phyloP scores from a whole-genome alignment of 306 rosid genomes.

The Prunus mume region DNA sequence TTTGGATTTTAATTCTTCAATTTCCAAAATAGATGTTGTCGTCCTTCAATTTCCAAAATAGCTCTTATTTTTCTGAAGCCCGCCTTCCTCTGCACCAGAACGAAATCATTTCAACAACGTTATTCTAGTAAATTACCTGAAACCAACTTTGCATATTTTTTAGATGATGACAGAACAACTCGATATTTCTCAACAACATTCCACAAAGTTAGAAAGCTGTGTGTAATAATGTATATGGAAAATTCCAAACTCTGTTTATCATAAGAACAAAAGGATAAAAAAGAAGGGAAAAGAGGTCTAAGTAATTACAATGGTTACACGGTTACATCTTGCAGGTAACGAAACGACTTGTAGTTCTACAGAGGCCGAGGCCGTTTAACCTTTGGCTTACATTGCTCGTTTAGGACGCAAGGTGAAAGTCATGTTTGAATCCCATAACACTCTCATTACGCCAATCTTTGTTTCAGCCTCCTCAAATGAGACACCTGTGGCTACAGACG shows the following conservation, averaged over 20 bases:
- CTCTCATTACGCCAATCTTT: constrained; percentile 70
- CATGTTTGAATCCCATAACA: constrained; percentile 71
- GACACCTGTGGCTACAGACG: constrained; percentile 56
- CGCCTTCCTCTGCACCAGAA: too few relatives aligned
- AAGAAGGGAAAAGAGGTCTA: background rate
- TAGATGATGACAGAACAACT: background rate
- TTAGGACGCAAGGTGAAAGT: constrained; percentile 34
- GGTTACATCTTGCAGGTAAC: background rate
- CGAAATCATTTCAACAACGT: too few relatives aligned
- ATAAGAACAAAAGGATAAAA: background rate
- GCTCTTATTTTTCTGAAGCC: too few relatives aligned
- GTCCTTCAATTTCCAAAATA: too few relatives aligned
- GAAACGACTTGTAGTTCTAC: background rate
- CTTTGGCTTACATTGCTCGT: constrained; percentile 5
- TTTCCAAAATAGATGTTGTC: too few relatives aligned
- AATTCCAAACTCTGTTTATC: background rate
- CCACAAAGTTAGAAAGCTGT: background rate
- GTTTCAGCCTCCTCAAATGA: constrained; percentile 71
- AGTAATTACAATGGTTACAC: background rate
- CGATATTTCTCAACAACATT: background rate
- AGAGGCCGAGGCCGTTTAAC: background rate
- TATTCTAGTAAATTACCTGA: too few relatives aligned
- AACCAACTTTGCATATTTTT: too few relatives aligned
- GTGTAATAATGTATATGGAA: background rate
- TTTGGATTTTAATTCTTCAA: too few relatives aligned